These are phyloP conservation scores for Sporothrix humicola DNA, from an alignment of 2,329 filamentous ascomycete genomes.

Conservation along the genomic window DNA sequence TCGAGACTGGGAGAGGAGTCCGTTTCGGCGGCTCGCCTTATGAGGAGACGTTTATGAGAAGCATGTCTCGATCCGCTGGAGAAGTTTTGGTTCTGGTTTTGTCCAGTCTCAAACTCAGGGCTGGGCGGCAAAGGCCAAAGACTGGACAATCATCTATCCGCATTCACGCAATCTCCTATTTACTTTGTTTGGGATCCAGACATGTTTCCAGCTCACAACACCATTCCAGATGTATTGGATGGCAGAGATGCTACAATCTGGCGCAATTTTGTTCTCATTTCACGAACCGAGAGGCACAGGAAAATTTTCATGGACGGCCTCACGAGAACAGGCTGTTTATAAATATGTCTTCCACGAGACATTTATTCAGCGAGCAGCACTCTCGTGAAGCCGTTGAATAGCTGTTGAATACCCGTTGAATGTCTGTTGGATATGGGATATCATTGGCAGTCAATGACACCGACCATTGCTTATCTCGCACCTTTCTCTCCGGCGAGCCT, in stretches of 20 bases:
- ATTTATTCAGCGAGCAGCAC: not conserved
- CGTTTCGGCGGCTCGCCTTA: not conserved
- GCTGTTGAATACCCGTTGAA: not conserved
- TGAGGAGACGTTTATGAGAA: no score
- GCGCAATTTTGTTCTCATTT: not conserved
- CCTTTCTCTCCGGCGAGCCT: not conserved
- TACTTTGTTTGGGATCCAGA: not conserved
- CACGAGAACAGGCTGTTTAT: not conserved
- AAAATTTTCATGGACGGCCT: not conserved
- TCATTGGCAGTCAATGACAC: not conserved
- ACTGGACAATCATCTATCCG: not conserved
- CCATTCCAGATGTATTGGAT: not conserved
- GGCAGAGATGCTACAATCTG: not conserved
- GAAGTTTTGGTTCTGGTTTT: no score
- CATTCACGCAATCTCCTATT: not conserved
- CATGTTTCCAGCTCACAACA: not conserved
- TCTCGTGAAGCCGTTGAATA: not conserved
- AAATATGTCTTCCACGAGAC: not conserved
- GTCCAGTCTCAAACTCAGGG: not conserved
- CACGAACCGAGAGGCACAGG: not conserved
- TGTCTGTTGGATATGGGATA: not conserved
- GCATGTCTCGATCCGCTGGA: not conserved
- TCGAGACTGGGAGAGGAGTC: not conserved
- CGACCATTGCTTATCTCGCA: not conserved
- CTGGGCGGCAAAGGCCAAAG: conserved; percentile 4